Evolutionary conservation across 805 yeast genomes (phyloP).

Genomic region (Suhomyces vadensis): DNA sequence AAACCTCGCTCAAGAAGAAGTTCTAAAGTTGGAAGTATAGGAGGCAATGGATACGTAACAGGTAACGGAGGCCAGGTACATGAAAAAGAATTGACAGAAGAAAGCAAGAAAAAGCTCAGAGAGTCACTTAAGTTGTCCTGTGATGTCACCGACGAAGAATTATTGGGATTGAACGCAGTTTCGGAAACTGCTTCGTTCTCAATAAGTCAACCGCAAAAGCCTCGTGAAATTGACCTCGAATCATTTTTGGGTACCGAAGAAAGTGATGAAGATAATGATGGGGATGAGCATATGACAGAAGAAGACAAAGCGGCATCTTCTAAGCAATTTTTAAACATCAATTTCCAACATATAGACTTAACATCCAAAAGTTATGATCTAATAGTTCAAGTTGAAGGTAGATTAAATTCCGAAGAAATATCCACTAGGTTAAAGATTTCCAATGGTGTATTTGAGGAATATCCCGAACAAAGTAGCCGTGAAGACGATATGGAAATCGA

Average conservation of each 20-base stretch:
- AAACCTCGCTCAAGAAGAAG: constrained; percentile 6
- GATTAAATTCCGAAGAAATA: constrained; percentile 13
- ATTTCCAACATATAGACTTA: constrained; percentile 26
- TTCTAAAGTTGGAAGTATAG: constrained; percentile 6
- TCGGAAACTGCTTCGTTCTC: constrained; percentile 24
- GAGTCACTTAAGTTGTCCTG: constrained; percentile 36
- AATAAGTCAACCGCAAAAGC: constrained; percentile 17
- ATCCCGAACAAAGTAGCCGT: background rate
- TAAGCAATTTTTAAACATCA: constrained; percentile 15
- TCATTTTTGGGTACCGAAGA: constrained; percentile 24
- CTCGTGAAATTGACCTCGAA: constrained; percentile 22
- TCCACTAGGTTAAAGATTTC: constrained; percentile 26
- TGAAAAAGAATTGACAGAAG: constrained; percentile 18
- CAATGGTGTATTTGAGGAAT: constrained; percentile 24
- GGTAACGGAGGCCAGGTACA: constrained; percentile 1
- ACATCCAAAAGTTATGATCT: constrained; percentile 26
- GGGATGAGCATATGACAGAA: background rate
- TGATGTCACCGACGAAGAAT: constrained; percentile 42
- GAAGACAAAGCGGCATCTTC: constrained; percentile 4
- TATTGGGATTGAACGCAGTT: constrained; percentile 34
- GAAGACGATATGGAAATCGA: constrained; percentile 26
- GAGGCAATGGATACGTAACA: background rate
- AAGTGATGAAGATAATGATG: background rate
- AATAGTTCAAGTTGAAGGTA: constrained; percentile 20
- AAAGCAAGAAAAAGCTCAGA: constrained; percentile 30